These are phyloP conservation scores for Cryoendolithus antarcticus DNA, from an alignment of 2,329 filamentous ascomycete genomes.

Conservation along the genomic window DNA sequence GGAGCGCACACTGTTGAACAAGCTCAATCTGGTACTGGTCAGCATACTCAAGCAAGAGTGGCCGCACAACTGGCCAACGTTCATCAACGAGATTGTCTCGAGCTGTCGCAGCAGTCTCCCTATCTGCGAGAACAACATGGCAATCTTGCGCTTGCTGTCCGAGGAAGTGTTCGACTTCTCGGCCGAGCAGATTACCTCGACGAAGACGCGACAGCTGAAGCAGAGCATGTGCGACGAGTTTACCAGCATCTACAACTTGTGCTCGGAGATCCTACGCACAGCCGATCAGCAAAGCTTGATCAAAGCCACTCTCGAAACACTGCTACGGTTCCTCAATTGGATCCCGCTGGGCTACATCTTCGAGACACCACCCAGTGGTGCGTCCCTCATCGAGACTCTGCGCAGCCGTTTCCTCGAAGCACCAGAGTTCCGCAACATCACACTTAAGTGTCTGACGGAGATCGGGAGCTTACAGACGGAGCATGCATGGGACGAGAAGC, in stretches of 20 bases:
- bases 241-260: constrained; percentile 94
- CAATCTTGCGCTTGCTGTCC: constrained; percentile 83
- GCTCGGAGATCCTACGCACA: constrained; percentile 85
- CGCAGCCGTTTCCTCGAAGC: constrained; percentile 84
- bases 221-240: constrained; percentile 98
- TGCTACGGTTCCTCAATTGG: constrained; percentile 97
- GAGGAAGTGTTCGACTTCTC: constrained; percentile 99
- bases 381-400: constrained; percentile 75
- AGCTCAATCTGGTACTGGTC: constrained; percentile 93
- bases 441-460: constrained; percentile 91
- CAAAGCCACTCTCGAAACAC: constrained; percentile 91
- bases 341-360: constrained; percentile 98
- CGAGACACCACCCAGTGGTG: constrained; percentile 58
- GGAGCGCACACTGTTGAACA: constrained; percentile 87
- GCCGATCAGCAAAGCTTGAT: constrained; percentile 80
- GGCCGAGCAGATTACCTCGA: constrained; percentile 97
- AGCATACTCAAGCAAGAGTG: constrained; percentile 98
- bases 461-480: constrained; percentile 89
- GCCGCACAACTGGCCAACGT: constrained; percentile 99
- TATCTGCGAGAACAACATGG: constrained; percentile 99
- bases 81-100: constrained; percentile 98
- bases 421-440: constrained; percentile 92
- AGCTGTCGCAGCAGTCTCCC: constrained; percentile 91
- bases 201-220: constrained; percentile 92
- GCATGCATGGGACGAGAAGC: constrained; percentile 80